A percentile compares a stretch with the other conserved stretches of the same genome.
These are phyloP conservation scores for Quercus mongolica DNA, from an alignment of 306 rosid species.

Conservation along the genomic window DNA sequence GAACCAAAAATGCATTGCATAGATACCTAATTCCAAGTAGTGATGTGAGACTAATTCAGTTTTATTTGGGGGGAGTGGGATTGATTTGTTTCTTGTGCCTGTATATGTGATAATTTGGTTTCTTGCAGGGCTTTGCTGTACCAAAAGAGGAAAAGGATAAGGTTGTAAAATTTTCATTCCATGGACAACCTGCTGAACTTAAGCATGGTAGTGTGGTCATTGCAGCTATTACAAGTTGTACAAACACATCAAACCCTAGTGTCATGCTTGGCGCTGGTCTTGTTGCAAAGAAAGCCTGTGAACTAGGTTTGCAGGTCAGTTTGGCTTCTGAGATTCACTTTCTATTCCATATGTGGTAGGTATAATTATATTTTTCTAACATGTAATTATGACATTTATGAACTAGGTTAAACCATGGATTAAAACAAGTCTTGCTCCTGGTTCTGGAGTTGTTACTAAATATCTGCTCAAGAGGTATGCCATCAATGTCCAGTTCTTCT, in stretches of 20 bases:
- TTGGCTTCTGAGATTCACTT: not conserved
- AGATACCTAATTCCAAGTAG: not conserved
- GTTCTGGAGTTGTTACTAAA: conserved; percentile 34
- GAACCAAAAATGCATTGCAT: not conserved
- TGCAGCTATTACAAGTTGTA: conserved; percentile 16
- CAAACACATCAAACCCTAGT: conserved; percentile 15
- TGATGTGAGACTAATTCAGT: not conserved
- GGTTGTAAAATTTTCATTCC: not conserved
- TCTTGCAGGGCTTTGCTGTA: conserved; percentile 3
- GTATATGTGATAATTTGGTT: not conserved
- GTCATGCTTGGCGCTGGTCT: conserved; percentile 15
- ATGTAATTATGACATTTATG: not conserved
- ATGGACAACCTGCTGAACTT: conserved; percentile 6
- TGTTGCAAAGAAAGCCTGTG: conserved; percentile 14
- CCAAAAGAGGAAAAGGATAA: conserved; percentile 5
- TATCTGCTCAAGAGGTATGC: conserved; percentile 31
- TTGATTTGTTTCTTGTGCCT: not conserved
- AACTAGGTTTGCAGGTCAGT: conserved; percentile 8
- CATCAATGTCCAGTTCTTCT: not conserved
- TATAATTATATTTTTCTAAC: not conserved
- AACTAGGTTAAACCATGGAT: conserved; percentile 34
- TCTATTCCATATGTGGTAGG: not conserved
- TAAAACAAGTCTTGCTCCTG: conserved; percentile 49
- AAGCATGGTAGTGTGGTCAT: conserved; percentile 14
- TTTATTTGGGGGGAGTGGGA: not conserved